Evolutionary conservation across 2,329 filamentous ascomycete genomes (phyloP).

Genomic region (Botryotinia convoluta): DNA sequence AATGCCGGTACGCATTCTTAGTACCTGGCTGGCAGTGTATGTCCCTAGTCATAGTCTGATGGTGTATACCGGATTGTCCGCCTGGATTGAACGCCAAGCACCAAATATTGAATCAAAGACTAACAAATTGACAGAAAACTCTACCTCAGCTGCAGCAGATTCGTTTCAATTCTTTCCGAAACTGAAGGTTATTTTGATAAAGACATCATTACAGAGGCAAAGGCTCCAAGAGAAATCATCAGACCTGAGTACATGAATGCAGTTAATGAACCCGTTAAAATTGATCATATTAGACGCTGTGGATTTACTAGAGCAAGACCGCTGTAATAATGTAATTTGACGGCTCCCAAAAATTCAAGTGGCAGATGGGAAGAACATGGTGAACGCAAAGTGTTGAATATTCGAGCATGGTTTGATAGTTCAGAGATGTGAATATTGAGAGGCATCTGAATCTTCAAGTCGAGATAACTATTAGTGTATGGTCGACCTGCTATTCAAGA

Average conservation of each 20-base stretch:
- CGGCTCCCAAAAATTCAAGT: too few species aligned
- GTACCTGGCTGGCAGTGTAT: accelerated
- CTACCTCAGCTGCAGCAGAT: not conserved
- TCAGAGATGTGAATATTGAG: not conserved
- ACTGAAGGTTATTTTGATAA: not conserved
- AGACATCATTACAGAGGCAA: not conserved
- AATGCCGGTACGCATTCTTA: accelerated
- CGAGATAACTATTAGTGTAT: not conserved
- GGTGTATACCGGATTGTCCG: not conserved
- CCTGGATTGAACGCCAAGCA: not conserved
- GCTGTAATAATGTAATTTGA: not conserved
- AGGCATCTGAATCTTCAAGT: not conserved
- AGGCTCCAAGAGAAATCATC: accelerated
- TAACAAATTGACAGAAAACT: accelerated
- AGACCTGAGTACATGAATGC: not conserved
- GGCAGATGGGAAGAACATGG: not conserved
- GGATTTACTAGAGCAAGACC: too few species aligned
- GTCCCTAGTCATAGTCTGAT: not conserved
- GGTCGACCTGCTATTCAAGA: not conserved
- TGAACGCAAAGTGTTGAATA: not conserved
- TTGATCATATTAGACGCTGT: not conserved
- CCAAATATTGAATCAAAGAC: not conserved
- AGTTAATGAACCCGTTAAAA: not conserved
- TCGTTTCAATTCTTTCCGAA: not conserved
- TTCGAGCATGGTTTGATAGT: not conserved